These are phyloP conservation scores for Bryoerythrophyllum caledonicum DNA, from an alignment of 225 moss, liverwort and hornwort genomes.

Conservation along the genomic window DNA sequence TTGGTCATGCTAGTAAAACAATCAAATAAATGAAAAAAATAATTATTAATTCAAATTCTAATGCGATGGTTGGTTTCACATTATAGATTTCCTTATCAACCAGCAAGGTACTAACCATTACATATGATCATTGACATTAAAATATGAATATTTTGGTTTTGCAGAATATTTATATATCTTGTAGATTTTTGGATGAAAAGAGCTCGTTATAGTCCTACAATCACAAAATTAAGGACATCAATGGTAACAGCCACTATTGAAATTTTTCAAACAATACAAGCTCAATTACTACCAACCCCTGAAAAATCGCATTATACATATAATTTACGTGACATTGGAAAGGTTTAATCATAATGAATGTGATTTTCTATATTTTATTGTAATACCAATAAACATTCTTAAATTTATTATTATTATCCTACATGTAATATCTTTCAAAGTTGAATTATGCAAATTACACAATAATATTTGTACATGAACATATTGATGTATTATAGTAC, in stretches of 20 bases:
- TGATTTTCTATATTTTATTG: not conserved
- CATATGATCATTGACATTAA: not conserved
- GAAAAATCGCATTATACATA: constrained; percentile 92
- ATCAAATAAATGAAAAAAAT: no score
- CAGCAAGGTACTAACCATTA: no score
- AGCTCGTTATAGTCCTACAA: constrained; percentile 58
- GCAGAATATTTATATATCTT: constrained; percentile 73
- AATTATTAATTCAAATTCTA: no score
- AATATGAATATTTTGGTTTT: not conserved
- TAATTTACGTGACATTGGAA: constrained; percentile 76
- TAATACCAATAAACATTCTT: not conserved
- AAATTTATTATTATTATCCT: not conserved
- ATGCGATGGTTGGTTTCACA: no score
- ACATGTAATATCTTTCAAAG: not conserved
- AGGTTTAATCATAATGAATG: constrained; percentile 33
- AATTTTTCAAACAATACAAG: constrained; percentile 75
- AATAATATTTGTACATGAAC: not conserved
- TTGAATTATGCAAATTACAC: not conserved
- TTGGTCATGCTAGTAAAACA: no score
- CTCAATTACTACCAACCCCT: constrained; percentile 81
- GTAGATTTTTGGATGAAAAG: constrained; percentile 97
- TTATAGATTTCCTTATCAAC: no score
- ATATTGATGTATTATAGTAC: not conserved
- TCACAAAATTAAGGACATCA: constrained; percentile 58
- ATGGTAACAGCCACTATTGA: constrained; percentile 85